Evolutionary conservation across 2,329 filamentous ascomycete genomes (phyloP), one percentile per base, ranked within the genome.

Genomic region (Aspergillus pseudotamarii): DNA sequence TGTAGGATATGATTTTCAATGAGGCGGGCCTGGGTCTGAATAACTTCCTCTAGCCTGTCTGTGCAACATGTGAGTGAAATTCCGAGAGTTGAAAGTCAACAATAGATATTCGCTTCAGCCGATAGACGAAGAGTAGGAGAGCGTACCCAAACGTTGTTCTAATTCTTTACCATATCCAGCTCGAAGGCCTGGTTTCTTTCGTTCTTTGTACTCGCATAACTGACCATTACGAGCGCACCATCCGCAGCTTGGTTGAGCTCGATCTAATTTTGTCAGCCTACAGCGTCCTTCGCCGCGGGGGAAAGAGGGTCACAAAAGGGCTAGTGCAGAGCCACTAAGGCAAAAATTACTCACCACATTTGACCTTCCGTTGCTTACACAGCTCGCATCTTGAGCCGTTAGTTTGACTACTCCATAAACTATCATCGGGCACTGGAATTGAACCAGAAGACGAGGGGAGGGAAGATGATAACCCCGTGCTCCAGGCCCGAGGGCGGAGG

Each of bases 131-230:
- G 36, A 12, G 21, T 10, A 56, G 14, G 30, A 45, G 54, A 21
- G 38, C 73, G 53, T 72, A 80, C 79, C 78, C 46, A 92, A 84
- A 43, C 90, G 85, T 70, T 91, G 88, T 75, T 92, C 90, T 32
- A 92, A 79, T 76, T 92, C 90, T 60, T 89, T 86, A 19, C 90
- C 90, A 74, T 92, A 92, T 2, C 87, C 88, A 69, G 88, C 85
- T 34, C 86, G 80, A 43, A 86, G 81, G 2, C 89, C 89, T 9
- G 89, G 88, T 74, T 91, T 91, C 78, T 91, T 90, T 48, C 89
- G 83, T 70, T 90, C 89, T 64, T 86, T 87, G 73, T 91, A 91
- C 73, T 90, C 86, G 73, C 89, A 91, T 48, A 82, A 69, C 66
- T 89, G 86, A 62, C 85, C 84, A 75, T 91, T 90, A 57, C 89